A percentile compares a stretch with the other conserved stretches of the same genome.
phyloP scores from a whole-genome alignment of 352 stramenopile genomes.

The Globisporangium takayamanum region DNA sequence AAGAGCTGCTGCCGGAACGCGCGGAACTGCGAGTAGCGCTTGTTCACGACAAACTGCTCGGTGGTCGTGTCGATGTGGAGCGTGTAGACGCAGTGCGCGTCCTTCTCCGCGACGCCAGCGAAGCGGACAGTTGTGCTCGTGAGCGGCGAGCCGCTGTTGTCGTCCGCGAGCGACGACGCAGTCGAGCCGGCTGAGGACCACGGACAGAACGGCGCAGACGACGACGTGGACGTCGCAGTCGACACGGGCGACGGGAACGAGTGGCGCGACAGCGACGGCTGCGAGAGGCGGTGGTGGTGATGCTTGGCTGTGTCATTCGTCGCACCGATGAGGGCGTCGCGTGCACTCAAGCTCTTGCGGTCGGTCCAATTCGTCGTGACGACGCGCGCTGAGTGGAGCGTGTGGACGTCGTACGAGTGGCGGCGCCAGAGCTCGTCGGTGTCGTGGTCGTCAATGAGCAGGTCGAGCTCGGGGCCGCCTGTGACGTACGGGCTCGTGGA shows the following conservation, averaged over 20 bases:
- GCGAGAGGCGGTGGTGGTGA: neutral
- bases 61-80: constrained; percentile 48
- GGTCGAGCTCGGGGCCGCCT: neutral
- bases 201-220: constrained; percentile 3
- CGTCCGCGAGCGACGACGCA: constrained; percentile 4
- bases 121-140: constrained; percentile 35
- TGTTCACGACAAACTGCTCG: constrained; percentile 49
- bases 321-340: neutral
- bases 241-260: constrained; percentile 6
- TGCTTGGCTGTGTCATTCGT: neutral
- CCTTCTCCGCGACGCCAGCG: constrained; percentile 27
- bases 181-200: constrained; percentile 8
- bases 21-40: constrained; percentile 71
- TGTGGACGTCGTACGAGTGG: constrained; percentile 3
- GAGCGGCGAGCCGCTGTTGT: constrained; percentile 15
- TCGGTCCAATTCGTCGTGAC: constrained; percentile 1
- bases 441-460: neutral
- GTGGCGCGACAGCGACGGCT: neutral
- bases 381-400: neutral
- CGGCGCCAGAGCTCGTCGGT: constrained; percentile 1
- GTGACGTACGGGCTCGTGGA: constrained; percentile 3
- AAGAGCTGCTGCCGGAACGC: constrained; percentile 47
- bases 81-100: constrained; percentile 44
- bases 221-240: neutral
- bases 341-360: constrained; percentile 1